A percentile compares a stretch with the other conserved stretches of the same genome.
Conservation (phyloP, 2,329 filamentous ascomycete genomes). For the Intubia oerlemansii region DNA sequence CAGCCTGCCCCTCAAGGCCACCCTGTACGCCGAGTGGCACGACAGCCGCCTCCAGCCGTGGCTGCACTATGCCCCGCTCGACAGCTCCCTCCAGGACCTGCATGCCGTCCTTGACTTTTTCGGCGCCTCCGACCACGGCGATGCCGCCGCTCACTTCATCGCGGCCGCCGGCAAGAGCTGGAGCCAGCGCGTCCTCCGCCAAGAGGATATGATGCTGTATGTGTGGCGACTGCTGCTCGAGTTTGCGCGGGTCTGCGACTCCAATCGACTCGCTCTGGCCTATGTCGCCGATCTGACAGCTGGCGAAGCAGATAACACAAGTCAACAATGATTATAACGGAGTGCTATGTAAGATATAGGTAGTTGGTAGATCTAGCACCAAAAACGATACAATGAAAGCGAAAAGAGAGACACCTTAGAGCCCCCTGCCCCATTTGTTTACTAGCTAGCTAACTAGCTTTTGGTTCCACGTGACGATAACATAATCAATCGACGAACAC, state of each 20-base stretch:
- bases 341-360: too few species aligned
- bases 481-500: too few species aligned
- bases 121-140: slow-evolving; percentile 21
- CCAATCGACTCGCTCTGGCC: slow-evolving; percentile 20
- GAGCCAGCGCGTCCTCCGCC: slow-evolving; percentile 37
- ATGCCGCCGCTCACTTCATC: slow-evolving; percentile 35
- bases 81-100: slow-evolving; percentile 45
- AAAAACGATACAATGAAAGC: too few species aligned
- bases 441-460: too few species aligned
- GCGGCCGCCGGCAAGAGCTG: slow-evolving; percentile 37
- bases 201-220: slow-evolving; percentile 47
- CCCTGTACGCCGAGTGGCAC: slow-evolving; percentile 57
- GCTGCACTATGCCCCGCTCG: slow-evolving; percentile 52
- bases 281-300: slow-evolving; percentile 25
- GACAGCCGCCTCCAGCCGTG: slow-evolving; percentile 46
- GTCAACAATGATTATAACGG: too few species aligned
- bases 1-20: slow-evolving; percentile 47
- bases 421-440: too few species aligned
- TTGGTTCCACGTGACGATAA: too few species aligned
- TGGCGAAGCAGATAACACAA: too few species aligned
- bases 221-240: slow-evolving; percentile 38
- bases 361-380: too few species aligned
- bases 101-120: slow-evolving; percentile 47
- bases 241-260: slow-evolving; percentile 28
- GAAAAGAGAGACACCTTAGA: too few species aligned